Conservation (phyloP, 805 yeast species). For the Pichia ethanolica region DNA sequence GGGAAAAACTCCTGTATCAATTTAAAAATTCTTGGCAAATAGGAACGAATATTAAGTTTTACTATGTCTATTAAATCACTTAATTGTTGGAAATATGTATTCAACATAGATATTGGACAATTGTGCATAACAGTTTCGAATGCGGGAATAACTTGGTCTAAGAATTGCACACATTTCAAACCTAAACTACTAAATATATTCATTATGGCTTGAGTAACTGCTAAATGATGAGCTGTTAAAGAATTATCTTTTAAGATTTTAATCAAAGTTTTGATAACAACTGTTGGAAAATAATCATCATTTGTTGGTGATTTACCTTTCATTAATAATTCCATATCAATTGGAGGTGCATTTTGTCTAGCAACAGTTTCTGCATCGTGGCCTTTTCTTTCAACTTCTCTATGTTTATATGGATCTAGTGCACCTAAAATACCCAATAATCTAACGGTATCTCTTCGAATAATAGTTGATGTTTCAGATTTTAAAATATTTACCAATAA, state of each 20-base stretch:
- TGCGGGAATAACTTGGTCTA: conserved; percentile 84
- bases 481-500: conserved; percentile 74
- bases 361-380: conserved; percentile 34
- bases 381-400: conserved; percentile 69
- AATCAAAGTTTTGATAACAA: conserved; percentile 79
- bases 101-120: conserved; percentile 72
- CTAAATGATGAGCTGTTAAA: conserved; percentile 76
- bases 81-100: conserved; percentile 83
- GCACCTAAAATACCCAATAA: conserved; percentile 93
- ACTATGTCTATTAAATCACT: conserved; percentile 75
- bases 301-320: conserved; percentile 88
- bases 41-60: conserved; percentile 84
- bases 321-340: conserved; percentile 85
- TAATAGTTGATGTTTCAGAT: conserved; percentile 65
- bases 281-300: conserved; percentile 94
- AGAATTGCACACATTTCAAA: conserved; percentile 78
- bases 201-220: conserved; percentile 90
- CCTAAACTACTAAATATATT: conserved; percentile 87
- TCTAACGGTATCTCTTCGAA: conserved; percentile 83
- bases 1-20: conserved; percentile 70
- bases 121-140: conserved; percentile 76
- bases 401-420: conserved; percentile 89
- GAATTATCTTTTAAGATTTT: conserved; percentile 81
- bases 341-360: conserved; percentile 82
- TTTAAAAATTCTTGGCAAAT: conserved; percentile 64